phyloP scores from a whole-genome alignment of 208 protist genomes.

The Trypanosoma lewisi region DNA sequence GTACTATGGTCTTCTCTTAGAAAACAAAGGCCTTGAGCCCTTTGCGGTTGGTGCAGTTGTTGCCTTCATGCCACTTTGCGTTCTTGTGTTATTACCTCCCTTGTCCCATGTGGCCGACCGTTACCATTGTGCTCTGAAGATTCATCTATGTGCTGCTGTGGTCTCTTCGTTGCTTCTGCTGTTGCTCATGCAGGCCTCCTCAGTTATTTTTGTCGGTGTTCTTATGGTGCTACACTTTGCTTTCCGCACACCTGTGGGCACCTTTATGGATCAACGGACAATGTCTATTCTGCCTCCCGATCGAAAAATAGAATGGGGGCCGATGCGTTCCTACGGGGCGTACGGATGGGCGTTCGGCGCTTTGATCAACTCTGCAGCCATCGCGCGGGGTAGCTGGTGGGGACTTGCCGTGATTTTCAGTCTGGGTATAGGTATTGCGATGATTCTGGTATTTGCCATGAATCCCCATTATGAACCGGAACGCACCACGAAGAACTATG shows the following conservation, averaged over 20 bases:
- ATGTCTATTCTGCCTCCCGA: slow-evolving; percentile 22
- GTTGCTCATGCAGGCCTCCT: slow-evolving; percentile 1
- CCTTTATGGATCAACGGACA: slow-evolving; percentile 27
- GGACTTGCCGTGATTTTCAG: background rate
- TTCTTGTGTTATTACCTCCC: slow-evolving; percentile 21
- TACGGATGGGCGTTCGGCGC: slow-evolving; percentile 20
- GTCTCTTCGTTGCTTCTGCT: slow-evolving; percentile 4
- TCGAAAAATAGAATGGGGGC: slow-evolving; percentile 22
- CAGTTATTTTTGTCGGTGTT: slow-evolving; percentile 4
- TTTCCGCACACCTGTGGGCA: slow-evolving; percentile 9
- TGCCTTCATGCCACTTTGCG: slow-evolving; percentile 19
- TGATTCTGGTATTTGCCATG: slow-evolving; percentile 3
- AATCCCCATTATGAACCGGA: slow-evolving; percentile 5
- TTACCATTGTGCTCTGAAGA: slow-evolving; percentile 12
- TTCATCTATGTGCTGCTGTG: slow-evolving; percentile 7
- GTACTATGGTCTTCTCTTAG: slow-evolving; percentile 28
- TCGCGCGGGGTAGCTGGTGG: background rate
- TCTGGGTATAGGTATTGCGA: slow-evolving; percentile 4
- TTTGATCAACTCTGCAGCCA: background rate
- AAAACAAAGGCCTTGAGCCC: slow-evolving; percentile 13
- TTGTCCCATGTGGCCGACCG: slow-evolving; percentile 25
- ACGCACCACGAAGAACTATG: slow-evolving; percentile 10
- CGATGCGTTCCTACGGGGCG: slow-evolving; percentile 19
- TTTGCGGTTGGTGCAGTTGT: slow-evolving; percentile 14
- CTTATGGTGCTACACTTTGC: slow-evolving; percentile 24